These are phyloP conservation scores for Mucor mucedo DNA, from an alignment of 371 early-diverging fungal genomes.

Conservation along the genomic window DNA sequence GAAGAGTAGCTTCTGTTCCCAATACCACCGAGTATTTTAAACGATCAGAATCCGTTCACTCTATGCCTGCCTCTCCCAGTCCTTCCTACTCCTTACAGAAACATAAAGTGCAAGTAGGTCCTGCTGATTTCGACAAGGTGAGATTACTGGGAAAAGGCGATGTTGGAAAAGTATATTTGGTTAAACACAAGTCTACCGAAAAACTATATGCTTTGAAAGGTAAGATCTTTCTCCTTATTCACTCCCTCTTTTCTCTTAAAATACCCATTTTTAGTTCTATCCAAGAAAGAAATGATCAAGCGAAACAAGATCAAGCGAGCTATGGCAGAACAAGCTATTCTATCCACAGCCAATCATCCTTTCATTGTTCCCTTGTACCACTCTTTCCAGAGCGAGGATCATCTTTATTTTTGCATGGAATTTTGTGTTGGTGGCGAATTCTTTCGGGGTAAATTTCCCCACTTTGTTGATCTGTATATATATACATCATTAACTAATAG, in stretches of 20 bases:
- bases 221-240: constrained; percentile 48
- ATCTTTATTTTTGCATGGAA: constrained; percentile 94
- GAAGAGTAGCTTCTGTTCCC: constrained; percentile 60
- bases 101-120: constrained; percentile 48
- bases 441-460: constrained; percentile 78
- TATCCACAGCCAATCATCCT: constrained; percentile 85
- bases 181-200: constrained; percentile 66
- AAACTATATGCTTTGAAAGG: constrained; percentile 93
- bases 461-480: constrained; percentile 42
- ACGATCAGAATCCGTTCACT: background rate
- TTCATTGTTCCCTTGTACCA: constrained; percentile 96
- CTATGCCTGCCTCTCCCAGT: constrained; percentile 10
- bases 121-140: constrained; percentile 75
- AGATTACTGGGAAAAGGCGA: constrained; percentile 93
- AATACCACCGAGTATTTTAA: constrained; percentile 44
- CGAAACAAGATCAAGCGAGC: constrained; percentile 75
- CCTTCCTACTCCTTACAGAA: constrained; percentile 23
- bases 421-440: constrained; percentile 99
- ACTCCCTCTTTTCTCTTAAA: background rate
- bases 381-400: constrained; percentile 87
- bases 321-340: constrained; percentile 75
- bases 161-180: constrained; percentile 86
- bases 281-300: constrained; percentile 83
- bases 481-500: background rate
- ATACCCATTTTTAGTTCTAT: constrained; percentile 57